Base-by-base conservation (phyloP, 2,329 filamentous ascomycete genomes). In the Fusarium nisikadoi region DNA sequence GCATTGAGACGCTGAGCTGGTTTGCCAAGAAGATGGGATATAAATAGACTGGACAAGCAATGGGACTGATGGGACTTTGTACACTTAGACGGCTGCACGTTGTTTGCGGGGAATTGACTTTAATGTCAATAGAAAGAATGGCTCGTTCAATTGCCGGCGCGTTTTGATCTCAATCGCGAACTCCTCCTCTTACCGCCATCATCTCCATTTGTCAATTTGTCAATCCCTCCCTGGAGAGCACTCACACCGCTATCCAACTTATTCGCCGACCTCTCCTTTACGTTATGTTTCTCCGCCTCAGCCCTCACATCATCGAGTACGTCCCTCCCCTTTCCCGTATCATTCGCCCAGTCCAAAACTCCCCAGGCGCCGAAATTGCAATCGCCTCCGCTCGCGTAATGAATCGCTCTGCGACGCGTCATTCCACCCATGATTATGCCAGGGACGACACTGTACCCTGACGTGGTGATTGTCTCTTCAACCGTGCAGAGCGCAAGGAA, bases 381-480 rank as follows among this genome's bases (percentile, higher is more conserved):
- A 19, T 81, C 79, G 1, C 89, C 89, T 25, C 82, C 77, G 16
- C 83, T 84, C 31, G 87, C 85, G 77, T 91, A 90, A 76, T 92
- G 91, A 7, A 84, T 83, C 3, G 78, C 75, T n/a, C 70, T 65
- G 10, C 76, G 84, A 16, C 81, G 80, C 11, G 84, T 77, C 65
- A 88, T 84, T 14, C 86, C 86, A 45, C 86, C 84, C 82, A 88
- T 83, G 68, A 89, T 71, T 49, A 88, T 84, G 2, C 87, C 87
- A 0, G 87, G 87, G 0, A 88, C 80, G 11, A 89, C 82, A 20
- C 85, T 88, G 80, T 94, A 94, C 0, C 92, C 92, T 0, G 89
- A 92, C 80, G 89, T 89, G 33, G 90, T 84, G 52, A 93, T 82
- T 1, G 89, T 89, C 71, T 93, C 91, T 72, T 94, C 90, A 1